These are phyloP conservation scores for Penicillium paneum DNA, from an alignment of 2,329 filamentous ascomycete genomes.

Conservation along the genomic window DNA sequence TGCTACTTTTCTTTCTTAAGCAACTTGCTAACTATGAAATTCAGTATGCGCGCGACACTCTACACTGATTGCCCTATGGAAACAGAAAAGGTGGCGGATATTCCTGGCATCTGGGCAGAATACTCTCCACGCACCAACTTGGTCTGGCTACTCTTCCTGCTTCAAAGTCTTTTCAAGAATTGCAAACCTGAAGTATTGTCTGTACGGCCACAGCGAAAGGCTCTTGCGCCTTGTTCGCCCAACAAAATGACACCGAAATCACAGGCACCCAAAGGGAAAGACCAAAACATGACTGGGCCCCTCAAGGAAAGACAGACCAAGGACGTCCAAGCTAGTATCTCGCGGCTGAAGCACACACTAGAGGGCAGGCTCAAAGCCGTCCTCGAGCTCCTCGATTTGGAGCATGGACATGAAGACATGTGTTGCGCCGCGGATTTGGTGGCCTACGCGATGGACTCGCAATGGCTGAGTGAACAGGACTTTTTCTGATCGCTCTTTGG, in stretches of 20 bases:
- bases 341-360: conserved; percentile 29
- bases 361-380: conserved; percentile 33
- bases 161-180: conserved; percentile 53
- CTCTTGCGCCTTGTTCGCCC: conserved; percentile 34
- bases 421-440: conserved; percentile 44
- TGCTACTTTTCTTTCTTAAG: too few species aligned
- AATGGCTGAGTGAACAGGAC: conserved; percentile 40
- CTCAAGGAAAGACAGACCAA: conserved; percentile 11
- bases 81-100: conserved; percentile 32
- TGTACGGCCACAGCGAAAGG: conserved; percentile 20
- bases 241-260: conserved; percentile 24
- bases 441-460: conserved; percentile 43
- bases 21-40: not conserved
- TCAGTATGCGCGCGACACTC: conserved; percentile 42
- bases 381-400: conserved; percentile 37
- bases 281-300: not conserved
- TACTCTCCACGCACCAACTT: conserved; percentile 62
- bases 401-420: conserved; percentile 41
- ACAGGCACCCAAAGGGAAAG: conserved; percentile 6
- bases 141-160: conserved; percentile 61
- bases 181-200: conserved; percentile 22
- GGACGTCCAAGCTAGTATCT: conserved; percentile 17
- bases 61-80: conserved; percentile 46
- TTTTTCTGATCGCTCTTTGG: conserved; percentile 30
- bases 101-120: conserved; percentile 49